Evolutionary conservation across 495 filamentous ascomycete genomes (phyloP).

Genomic region (Trichoderma erinaceum): DNA sequence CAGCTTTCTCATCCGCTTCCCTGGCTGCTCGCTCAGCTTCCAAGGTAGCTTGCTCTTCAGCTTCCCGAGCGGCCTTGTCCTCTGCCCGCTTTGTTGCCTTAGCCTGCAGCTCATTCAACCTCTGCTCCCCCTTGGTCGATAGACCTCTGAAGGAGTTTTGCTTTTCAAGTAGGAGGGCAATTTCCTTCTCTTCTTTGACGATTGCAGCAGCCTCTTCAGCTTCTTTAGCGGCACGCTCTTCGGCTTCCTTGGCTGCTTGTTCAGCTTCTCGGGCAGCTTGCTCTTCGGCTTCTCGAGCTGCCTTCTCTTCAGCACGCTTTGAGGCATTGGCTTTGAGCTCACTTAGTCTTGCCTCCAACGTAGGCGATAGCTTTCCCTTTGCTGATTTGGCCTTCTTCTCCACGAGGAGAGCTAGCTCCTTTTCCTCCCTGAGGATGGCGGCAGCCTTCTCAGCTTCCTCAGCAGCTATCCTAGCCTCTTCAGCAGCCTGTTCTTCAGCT

Average conservation of each 20-base stretch:
- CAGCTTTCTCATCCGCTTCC: slow-evolving; percentile 15
- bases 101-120: slow-evolving; percentile 32
- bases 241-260: slow-evolving; percentile 10
- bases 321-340: neutral
- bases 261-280: slow-evolving; percentile 17
- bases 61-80: slow-evolving; percentile 11
- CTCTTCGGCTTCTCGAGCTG: slow-evolving; percentile 21
- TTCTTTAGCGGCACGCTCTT: slow-evolving; percentile 14
- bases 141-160: slow-evolving; percentile 16
- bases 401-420: slow-evolving; percentile 12
- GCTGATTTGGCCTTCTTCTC: neutral
- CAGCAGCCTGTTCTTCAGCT: slow-evolving; percentile 11
- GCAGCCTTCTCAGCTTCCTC: slow-evolving; percentile 2
- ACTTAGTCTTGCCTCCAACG: neutral
- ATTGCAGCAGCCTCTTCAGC: neutral
- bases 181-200: slow-evolving; percentile 15
- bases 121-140: slow-evolving; percentile 29
- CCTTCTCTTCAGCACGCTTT: slow-evolving; percentile 12
- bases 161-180: neutral
- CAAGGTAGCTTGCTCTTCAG: slow-evolving; percentile 15
- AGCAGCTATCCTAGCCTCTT: slow-evolving; percentile 1
- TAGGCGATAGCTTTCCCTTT: neutral
- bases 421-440: slow-evolving; percentile 23
- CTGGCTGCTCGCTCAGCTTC: slow-evolving; percentile 18
- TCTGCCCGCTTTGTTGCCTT: slow-evolving; percentile 26